These are phyloP conservation scores for Plasmopara halstedii DNA, from an alignment of 352 stramenopile genomes.

Conservation along the genomic window DNA sequence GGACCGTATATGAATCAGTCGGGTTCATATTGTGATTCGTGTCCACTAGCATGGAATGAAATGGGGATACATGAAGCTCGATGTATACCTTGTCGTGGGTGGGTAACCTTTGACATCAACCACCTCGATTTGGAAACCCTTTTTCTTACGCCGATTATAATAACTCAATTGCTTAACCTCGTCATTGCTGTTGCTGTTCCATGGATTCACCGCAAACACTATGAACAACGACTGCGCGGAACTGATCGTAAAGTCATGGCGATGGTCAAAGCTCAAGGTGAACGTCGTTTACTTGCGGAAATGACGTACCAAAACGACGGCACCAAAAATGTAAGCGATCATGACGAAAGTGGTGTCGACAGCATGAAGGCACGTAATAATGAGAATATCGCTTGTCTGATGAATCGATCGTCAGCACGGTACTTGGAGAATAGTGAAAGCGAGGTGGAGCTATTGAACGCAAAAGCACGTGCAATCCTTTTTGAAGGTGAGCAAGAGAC, in stretches of 20 bases:
- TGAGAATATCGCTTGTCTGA: slow-evolving; percentile 25
- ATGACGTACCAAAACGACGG: slow-evolving; percentile 43
- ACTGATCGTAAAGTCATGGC: slow-evolving; percentile 55
- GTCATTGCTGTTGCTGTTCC: slow-evolving; percentile 62
- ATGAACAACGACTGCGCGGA: slow-evolving; percentile 46
- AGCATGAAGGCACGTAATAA: slow-evolving; percentile 4
- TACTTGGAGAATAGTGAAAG: slow-evolving; percentile 59
- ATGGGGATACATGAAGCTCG: slow-evolving; percentile 27
- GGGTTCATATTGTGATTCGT: slow-evolving; percentile 39
- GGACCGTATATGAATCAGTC: slow-evolving; percentile 57
- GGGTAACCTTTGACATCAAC: slow-evolving; percentile 78
- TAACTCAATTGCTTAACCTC: slow-evolving; percentile 69
- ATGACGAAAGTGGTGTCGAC: not conserved
- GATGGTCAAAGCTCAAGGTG: slow-evolving; percentile 58
- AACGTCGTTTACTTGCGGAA: slow-evolving; percentile 48
- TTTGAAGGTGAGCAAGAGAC: slow-evolving; percentile 70
- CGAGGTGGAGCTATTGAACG: slow-evolving; percentile 60
- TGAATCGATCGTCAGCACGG: slow-evolving; percentile 57
- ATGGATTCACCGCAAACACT: slow-evolving; percentile 67
- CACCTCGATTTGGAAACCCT: slow-evolving; percentile 73
- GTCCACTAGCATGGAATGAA: slow-evolving; percentile 55
- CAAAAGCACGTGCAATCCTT: slow-evolving; percentile 57
- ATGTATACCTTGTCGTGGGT: slow-evolving; percentile 60
- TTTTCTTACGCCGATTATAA: slow-evolving; percentile 78
- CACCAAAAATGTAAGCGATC: not conserved